Percentiles rank a stretch among this genome's conserved stretches.
phyloP scores from a whole-genome alignment of 805 yeast species.

The Vanderwaltozyma polyspora region DNA sequence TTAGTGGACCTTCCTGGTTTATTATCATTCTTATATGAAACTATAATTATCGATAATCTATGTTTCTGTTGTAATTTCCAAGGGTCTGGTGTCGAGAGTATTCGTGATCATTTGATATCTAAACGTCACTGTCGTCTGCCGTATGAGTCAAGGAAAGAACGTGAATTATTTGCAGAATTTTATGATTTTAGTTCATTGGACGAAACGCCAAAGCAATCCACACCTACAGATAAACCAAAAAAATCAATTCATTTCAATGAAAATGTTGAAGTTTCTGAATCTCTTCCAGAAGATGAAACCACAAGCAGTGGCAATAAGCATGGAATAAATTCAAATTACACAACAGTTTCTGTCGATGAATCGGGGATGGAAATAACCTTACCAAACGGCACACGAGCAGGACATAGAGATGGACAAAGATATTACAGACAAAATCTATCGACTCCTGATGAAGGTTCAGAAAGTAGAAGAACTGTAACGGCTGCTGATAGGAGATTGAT shows the following conservation, averaged over 20 bases:
- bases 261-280: too few species aligned
- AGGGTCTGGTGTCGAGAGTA: constrained; percentile 77
- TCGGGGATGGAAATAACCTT: constrained; percentile 56
- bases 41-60: constrained; percentile 70
- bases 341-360: constrained; percentile 34
- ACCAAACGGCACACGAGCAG: constrained; percentile 69
- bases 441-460: constrained; percentile 33
- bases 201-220: constrained; percentile 20
- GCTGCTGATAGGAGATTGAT: constrained; percentile 58
- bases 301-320: constrained; percentile 4
- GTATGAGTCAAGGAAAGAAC: constrained; percentile 71
- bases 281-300: too few species aligned
- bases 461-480: constrained; percentile 63
- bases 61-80: constrained; percentile 76
- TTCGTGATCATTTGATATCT: constrained; percentile 75
- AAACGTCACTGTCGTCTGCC: constrained; percentile 87
- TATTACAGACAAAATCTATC: constrained; percentile 57
- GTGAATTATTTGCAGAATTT: constrained; percentile 61
- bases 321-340: constrained; percentile 25
- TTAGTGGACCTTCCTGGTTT: constrained; percentile 62
- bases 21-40: constrained; percentile 63
- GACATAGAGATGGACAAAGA: constrained; percentile 68
- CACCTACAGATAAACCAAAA: not conserved
- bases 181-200: constrained; percentile 74
- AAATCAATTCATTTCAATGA: constrained; percentile 10